Base-by-base conservation (phyloP, 2,329 filamentous ascomycete species). In the Ophiostoma pallidulum region DNA sequence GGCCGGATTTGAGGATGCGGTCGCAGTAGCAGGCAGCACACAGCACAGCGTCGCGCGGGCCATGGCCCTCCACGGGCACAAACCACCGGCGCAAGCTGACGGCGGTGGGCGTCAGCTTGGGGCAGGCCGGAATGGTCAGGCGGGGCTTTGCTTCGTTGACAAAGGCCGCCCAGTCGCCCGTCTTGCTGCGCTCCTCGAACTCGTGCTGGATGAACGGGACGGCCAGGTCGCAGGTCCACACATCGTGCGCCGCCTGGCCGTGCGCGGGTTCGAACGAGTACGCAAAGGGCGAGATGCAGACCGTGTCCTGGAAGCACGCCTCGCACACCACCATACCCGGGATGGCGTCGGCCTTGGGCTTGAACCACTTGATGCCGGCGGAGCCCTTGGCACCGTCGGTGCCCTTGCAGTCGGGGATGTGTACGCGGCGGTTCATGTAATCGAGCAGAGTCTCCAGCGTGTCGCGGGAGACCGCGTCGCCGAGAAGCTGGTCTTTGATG, bases 1-100 rank as follows among this genome's bases (percentile, higher is more conserved):
- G 51, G 44, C 28, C 47, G 50, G 48, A 62, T 42, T 52, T 59
- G 26, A 42, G 38, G 18, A 69, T 57, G 16, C 62, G 59, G 53
- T 70, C 66, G 45, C 55, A 58, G 49, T 62, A 68, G 50, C 67
- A 70, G 1, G 63, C 59, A 6, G 53, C 56, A 43, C 66, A 70
- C 12, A 67, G 51, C 0, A 65, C 53, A 0, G 66, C 51, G 3
- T 54, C 56, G 0, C 41, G 37, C 0, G 57, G 59, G 1, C 59
- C 55, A 0, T 51, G 51, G 1, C 59, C 54, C 0, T 49, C 48
- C 2, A 58, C 55, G 0, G 63, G 60, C 4, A 59, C 53, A 50
- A 62, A 67, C 66, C 65, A 69, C 4, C 51, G 54, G 5, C 56
- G 43, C 24, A 12, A 8, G 16, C 19, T 19, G 1, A 18, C 26